Evolutionary conservation across 2,329 filamentous ascomycete species (phyloP), one percentile per base, ranked within the genome.

Genomic region (Celoporthe dispersa): DNA sequence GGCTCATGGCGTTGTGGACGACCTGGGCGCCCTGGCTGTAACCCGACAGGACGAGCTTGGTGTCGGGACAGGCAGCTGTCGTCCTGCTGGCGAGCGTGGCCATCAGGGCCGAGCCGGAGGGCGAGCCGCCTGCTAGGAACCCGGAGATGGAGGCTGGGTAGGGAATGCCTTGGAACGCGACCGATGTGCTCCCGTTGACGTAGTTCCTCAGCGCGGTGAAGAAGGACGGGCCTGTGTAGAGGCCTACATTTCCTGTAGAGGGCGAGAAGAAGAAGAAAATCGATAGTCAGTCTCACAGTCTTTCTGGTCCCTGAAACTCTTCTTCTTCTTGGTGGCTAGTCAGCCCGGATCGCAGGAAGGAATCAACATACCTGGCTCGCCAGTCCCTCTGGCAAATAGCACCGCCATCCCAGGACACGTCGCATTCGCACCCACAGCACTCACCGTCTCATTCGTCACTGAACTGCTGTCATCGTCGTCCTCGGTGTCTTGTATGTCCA

Each of bases 11-110:
- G 39, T 76, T 77, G 70, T 77, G 75, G 59, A 78, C 74, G 41
- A 79, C 67, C 73, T 77, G 77, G 2, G 73, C 76, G 64, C 77
- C 77, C 69, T 78, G 77, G 35, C 75, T 76, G 64, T 78, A 84
- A 3, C 82, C 83, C 6, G 80, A 76, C 74, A 84, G 77, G 22
- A 83, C 81, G 55, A 84, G 72, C 53, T 80, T 78, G 5, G 81
- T 83, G 53, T 76, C 73, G 0, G 82, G 82, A 62, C 81, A 82
- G 22, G 66, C 66, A 0, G 66, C 25, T 22, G 66, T 57, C 0
- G 66, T 71, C 55, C 63, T 66, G 66, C 48, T 68, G 48, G 48
- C 74, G 48, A 78, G 75, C 1, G 79, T 77, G 51, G 77, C 64
- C 35, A 67, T 72, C 4, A 76, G 64, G 2, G 67, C 39, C 3